Conservation (phyloP, 2,329 filamentous ascomycete genomes). For the Fusarium nanum region DNA sequence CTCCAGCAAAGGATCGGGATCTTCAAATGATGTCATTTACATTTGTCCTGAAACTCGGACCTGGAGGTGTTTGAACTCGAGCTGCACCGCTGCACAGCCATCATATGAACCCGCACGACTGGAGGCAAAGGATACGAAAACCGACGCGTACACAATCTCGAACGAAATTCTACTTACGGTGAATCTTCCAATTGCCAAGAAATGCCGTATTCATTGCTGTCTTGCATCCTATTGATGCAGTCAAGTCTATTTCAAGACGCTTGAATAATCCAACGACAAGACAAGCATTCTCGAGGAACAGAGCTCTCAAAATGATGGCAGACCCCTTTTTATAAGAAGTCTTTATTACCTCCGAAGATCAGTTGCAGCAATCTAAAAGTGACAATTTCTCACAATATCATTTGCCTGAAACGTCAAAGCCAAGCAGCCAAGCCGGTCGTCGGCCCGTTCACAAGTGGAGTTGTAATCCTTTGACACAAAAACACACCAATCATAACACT, state of each 20-base stretch:
- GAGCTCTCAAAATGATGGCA: background rate
- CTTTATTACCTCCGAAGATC: background rate
- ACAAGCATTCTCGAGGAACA: too few relatives aligned
- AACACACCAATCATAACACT: background rate
- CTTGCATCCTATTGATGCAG: background rate
- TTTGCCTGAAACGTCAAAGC: background rate
- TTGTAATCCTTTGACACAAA: background rate
- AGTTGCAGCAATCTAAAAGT: background rate
- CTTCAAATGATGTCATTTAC: background rate
- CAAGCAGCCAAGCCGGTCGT: constrained; percentile 2
- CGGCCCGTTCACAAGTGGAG: background rate
- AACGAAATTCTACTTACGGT: too few relatives aligned
- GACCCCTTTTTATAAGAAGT: background rate
- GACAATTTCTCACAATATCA: background rate
- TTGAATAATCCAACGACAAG: too few relatives aligned
- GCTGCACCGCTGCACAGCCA: background rate
- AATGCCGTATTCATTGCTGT: background rate
- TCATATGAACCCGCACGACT: background rate
- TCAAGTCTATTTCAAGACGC: rapidly evolving
- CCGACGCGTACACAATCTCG: too few relatives aligned
- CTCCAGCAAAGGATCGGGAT: background rate
- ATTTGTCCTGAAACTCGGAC: background rate
- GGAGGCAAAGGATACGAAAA: too few relatives aligned
- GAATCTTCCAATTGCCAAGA: background rate
- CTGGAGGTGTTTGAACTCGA: background rate